A percentile compares a stretch with the other conserved stretches of the same genome.
Evolutionary conservation across 2,329 filamentous ascomycete genomes (phyloP).

Genomic region (Stagonosporopsis chrysanthemi): DNA sequence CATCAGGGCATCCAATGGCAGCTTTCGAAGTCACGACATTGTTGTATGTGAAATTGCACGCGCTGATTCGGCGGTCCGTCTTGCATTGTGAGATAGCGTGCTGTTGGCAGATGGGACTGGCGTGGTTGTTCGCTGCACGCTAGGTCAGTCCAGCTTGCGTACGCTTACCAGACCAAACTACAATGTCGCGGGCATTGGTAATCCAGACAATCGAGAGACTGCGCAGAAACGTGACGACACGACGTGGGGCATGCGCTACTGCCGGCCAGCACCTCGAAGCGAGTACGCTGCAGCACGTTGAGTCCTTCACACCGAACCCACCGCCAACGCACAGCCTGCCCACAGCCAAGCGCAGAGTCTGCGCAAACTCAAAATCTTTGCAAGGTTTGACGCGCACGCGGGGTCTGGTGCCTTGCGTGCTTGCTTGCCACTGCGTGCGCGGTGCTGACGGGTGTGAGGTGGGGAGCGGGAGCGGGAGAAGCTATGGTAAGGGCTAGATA

Average conservation of each 20-base stretch:
- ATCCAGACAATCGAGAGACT: too few relatives aligned
- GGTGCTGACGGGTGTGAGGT: neutral
- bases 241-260: conserved; percentile 1
- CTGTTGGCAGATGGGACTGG: neutral
- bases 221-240: neutral
- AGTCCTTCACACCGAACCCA: neutral
- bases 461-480: conserved; percentile 9
- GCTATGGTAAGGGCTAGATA: conserved; percentile 5
- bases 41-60: too few relatives aligned
- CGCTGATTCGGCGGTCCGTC: neutral
- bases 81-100: neutral
- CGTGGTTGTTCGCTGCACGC: neutral
- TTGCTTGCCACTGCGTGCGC: conserved; percentile 13
- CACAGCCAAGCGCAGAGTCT: conserved; percentile 6
- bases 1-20: too few relatives aligned
- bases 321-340: neutral
- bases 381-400: conserved; percentile 3
- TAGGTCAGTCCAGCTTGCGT: neutral
- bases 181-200: too few relatives aligned
- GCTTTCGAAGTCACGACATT: too few relatives aligned
- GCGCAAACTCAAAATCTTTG: conserved; percentile 5
- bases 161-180: too few relatives aligned
- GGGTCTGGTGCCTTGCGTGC: conserved; percentile 6
- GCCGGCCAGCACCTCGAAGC: conserved; percentile 2
- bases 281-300: neutral